phyloP scores from a whole-genome alignment of 1,139 yeast genomes.

The Suhomyces terraborum region DNA sequence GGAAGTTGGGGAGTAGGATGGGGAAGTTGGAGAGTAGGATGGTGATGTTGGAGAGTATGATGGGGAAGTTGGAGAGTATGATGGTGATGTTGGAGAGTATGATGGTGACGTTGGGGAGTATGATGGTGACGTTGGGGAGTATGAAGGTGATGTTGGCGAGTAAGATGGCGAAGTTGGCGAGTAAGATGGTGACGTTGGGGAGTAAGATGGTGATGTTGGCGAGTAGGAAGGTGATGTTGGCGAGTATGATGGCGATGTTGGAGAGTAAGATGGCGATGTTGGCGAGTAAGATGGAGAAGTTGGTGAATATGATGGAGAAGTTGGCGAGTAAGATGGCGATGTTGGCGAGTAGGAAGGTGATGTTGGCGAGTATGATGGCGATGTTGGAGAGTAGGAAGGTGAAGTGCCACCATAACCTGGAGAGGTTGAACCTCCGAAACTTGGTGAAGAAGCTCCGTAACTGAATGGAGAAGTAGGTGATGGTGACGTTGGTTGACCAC shows the following conservation, averaged over 20 bases:
- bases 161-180: slow-evolving; percentile 71
- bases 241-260: slow-evolving; percentile 69
- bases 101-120: slow-evolving; percentile 65
- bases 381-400: slow-evolving; percentile 49
- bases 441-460: slow-evolving; percentile 43
- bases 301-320: slow-evolving; percentile 72
- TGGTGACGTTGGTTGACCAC: slow-evolving; percentile 63
- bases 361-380: slow-evolving; percentile 55
- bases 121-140: slow-evolving; percentile 64
- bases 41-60: slow-evolving; percentile 54
- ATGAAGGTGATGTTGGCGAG: slow-evolving; percentile 55
- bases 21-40: slow-evolving; percentile 53
- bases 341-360: slow-evolving; percentile 64
- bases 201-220: slow-evolving; percentile 70
- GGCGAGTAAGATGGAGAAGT: slow-evolving; percentile 78
- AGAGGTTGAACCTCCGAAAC: slow-evolving; percentile 68
- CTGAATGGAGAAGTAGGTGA: slow-evolving; percentile 61
- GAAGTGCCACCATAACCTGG: slow-evolving; percentile 58
- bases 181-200: slow-evolving; percentile 76
- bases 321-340: slow-evolving; percentile 72
- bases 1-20: slow-evolving; percentile 62
- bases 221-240: slow-evolving; percentile 74
- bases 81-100: slow-evolving; percentile 68
- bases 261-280: slow-evolving; percentile 70
- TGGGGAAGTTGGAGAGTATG: slow-evolving; percentile 65